Evolutionary conservation across 2,329 filamentous ascomycete genomes (phyloP).

Genomic region (Rachicladosporium sp.): DNA sequence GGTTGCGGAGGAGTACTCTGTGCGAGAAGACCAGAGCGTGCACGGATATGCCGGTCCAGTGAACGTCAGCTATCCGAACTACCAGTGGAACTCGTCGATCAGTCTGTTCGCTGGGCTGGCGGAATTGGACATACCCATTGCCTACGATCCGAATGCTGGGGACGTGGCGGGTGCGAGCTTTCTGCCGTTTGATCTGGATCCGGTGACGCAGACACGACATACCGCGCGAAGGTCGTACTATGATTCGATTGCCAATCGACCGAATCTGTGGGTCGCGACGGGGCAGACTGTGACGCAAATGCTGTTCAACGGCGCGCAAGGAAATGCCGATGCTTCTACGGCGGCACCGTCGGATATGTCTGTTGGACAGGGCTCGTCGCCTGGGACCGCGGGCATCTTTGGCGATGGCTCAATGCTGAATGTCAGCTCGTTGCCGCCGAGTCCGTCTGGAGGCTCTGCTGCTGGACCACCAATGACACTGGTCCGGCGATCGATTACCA

Average conservation of each 20-base stretch:
- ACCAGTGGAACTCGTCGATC: conserved; percentile 26
- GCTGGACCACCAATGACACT: too few species aligned
- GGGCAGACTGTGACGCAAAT: conserved; percentile 25
- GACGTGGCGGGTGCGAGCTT: conserved; percentile 27
- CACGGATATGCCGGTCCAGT: conserved; percentile 38
- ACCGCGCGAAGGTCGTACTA: conserved; percentile 31
- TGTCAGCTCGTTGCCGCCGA: conserved; percentile 1
- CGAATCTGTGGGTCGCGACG: conserved; percentile 27
- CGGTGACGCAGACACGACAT: conserved; percentile 26
- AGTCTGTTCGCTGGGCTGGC: conserved; percentile 27
- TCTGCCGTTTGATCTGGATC: conserved; percentile 25
- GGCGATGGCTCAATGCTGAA: conserved; percentile 9
- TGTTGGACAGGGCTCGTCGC: conserved; percentile 10
- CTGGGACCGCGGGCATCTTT: conserved; percentile 10
- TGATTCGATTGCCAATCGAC: conserved; percentile 21
- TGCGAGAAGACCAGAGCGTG: conserved; percentile 28
- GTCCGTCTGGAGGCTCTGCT: neutral
- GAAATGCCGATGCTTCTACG: conserved; percentile 8
- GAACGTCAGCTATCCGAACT: conserved; percentile 35
- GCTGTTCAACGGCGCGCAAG: conserved; percentile 15
- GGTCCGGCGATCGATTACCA: too few species aligned
- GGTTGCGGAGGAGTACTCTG: conserved; percentile 24
- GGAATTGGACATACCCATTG: conserved; percentile 25
- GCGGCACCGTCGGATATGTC: conserved; percentile 4
- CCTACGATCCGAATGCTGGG: conserved; percentile 27